These are phyloP conservation scores for Corymbia citriodora DNA, from an alignment of 441 rosid species.

Conservation along the genomic window DNA sequence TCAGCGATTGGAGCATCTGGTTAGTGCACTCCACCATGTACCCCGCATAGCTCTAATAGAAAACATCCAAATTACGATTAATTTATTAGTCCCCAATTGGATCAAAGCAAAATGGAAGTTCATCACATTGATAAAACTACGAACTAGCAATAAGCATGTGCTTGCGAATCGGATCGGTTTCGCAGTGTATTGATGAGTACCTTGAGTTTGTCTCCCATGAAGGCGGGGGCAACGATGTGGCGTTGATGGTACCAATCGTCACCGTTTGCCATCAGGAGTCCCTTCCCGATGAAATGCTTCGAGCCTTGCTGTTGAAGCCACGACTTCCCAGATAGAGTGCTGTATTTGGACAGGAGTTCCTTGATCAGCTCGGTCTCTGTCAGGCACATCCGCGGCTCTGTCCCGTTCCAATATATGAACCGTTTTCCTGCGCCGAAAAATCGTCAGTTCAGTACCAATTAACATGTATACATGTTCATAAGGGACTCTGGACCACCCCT, in stretches of 20 bases:
- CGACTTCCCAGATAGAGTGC: conserved; percentile 69
- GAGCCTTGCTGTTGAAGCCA: conserved; percentile 93
- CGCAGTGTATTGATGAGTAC: conserved; percentile 17
- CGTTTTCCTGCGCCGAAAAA: conserved; percentile 52
- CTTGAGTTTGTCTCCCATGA: conserved; percentile 74
- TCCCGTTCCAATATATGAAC: conserved; percentile 80
- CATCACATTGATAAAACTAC: not conserved
- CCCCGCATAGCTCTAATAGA: conserved; percentile 44
- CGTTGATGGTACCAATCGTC: conserved; percentile 80
- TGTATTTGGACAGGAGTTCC: conserved; percentile 62
- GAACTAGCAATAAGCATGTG: not conserved
- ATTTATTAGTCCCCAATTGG: not conserved
- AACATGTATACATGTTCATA: too few species aligned
- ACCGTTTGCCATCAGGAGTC: conserved; percentile 88
- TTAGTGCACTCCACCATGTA: conserved; percentile 85
- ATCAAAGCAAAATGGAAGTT: not conserved
- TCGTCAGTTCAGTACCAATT: not conserved
- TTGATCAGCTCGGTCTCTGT: conserved; percentile 74
- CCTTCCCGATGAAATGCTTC: conserved; percentile 78
- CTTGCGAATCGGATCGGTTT: not conserved
- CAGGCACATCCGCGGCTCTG: conserved; percentile 80
- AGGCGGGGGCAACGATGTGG: conserved; percentile 77
- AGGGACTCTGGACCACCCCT: not conserved
- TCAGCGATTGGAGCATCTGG: conserved; percentile 45
- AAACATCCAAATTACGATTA: not conserved